phyloP scores from a whole-genome alignment of 2,329 filamentous ascomycete species.

The Talaromyces marneffei region DNA sequence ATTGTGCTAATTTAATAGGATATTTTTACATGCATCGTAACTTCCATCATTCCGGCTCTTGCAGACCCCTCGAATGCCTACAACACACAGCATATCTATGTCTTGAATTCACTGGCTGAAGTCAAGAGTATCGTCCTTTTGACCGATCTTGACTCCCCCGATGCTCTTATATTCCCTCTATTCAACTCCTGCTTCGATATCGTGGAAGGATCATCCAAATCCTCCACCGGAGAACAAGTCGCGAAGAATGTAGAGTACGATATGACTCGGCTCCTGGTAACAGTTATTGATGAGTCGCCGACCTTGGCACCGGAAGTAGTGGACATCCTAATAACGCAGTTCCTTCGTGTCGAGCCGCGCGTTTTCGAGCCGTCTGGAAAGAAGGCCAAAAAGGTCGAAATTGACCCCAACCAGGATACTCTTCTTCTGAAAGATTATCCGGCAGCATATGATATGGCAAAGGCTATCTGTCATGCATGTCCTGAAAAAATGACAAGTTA shows the following conservation, averaged over 20 bases:
- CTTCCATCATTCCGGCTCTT: constrained; percentile 74
- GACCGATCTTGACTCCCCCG: constrained; percentile 76
- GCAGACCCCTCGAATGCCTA: constrained; percentile 84
- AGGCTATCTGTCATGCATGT: constrained; percentile 81
- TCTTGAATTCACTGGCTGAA: constrained; percentile 79
- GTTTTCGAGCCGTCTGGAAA: constrained; percentile 48
- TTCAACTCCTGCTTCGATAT: constrained; percentile 92
- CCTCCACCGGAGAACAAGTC: constrained; percentile 70
- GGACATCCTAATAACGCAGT: constrained; percentile 92
- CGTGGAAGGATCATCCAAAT: constrained; percentile 69
- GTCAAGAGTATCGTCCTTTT: constrained; percentile 93
- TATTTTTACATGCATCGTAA: constrained; percentile 86
- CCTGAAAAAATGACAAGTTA: constrained; percentile 93
- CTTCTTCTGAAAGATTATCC: constrained; percentile 82
- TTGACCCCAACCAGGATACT: constrained; percentile 74
- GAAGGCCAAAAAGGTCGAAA: constrained; percentile 50
- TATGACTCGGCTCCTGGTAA: constrained; percentile 78
- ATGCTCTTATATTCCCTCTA: constrained; percentile 70
- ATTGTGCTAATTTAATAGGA: constrained; percentile 53
- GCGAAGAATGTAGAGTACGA: constrained; percentile 91
- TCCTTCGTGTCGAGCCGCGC: constrained; percentile 75
- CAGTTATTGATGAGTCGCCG: constrained; percentile 77
- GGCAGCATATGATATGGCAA: constrained; percentile 92
- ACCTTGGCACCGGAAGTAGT: constrained; percentile 75
- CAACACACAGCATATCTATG: constrained; percentile 87